Conservation (phyloP, 2,329 filamentous ascomycete genomes). For the Ophiosphaerella herpotricha region DNA sequence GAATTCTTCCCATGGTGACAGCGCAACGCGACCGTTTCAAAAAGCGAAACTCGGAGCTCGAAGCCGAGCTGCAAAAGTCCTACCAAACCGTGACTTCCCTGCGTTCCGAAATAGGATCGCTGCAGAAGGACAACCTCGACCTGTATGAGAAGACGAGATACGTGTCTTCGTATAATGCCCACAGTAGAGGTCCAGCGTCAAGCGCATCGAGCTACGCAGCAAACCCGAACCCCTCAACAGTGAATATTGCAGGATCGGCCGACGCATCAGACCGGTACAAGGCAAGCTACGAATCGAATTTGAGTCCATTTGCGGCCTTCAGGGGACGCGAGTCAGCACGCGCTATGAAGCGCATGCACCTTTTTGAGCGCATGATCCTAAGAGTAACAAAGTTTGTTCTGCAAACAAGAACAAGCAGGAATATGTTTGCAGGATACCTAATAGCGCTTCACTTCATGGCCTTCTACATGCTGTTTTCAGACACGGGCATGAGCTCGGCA, state of each 20-base stretch:
- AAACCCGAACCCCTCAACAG: slow-evolving; percentile 76
- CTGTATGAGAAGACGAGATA: slow-evolving; percentile 98
- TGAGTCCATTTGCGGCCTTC: slow-evolving; percentile 95
- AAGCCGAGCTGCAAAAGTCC: slow-evolving; percentile 83
- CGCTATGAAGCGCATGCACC: slow-evolving; percentile 89
- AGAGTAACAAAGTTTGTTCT: slow-evolving; percentile 89
- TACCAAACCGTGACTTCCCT: slow-evolving; percentile 83
- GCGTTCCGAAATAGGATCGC: slow-evolving; percentile 84
- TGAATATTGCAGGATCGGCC: slow-evolving; percentile 56
- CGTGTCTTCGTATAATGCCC: slow-evolving; percentile 87
- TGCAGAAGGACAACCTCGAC: slow-evolving; percentile 95
- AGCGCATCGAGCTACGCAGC: slow-evolving; percentile 64
- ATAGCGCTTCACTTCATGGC: slow-evolving; percentile 85
- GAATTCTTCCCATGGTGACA: slow-evolving; percentile 96
- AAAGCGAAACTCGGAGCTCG: slow-evolving; percentile 88
- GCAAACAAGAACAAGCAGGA: slow-evolving; percentile 86
- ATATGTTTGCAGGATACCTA: slow-evolving; percentile 92
- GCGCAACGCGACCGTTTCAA: slow-evolving; percentile 98
- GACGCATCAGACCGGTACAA: slow-evolving; percentile 72
- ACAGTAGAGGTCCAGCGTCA: slow-evolving; percentile 66
- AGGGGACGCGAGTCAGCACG: slow-evolving; percentile 88
- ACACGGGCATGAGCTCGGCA: slow-evolving; percentile 65
- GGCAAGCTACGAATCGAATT: slow-evolving; percentile 90
- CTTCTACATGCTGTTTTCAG: slow-evolving; percentile 84
- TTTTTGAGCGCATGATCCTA: slow-evolving; percentile 88